phyloP scores from a whole-genome alignment of 2,329 filamentous ascomycete species.

The Diaporthe vaccinii region DNA sequence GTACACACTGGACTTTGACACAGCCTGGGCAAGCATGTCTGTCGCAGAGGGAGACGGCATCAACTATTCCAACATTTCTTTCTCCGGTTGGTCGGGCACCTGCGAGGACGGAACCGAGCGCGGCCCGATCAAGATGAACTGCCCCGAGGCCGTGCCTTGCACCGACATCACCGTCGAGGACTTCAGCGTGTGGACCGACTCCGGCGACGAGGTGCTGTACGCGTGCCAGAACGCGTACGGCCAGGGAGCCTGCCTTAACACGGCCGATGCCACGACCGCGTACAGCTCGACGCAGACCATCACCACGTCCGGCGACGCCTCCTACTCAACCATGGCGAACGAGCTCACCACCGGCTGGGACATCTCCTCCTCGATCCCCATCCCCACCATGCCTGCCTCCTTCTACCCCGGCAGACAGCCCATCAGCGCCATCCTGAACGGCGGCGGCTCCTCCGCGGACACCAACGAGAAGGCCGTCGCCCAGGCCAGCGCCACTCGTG shows the following conservation, averaged over 20 bases:
- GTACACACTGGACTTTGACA: slow-evolving; percentile 69
- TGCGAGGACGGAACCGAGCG: slow-evolving; percentile 62
- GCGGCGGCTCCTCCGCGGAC: slow-evolving; percentile 9
- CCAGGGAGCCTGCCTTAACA: slow-evolving; percentile 42
- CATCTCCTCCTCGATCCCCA: slow-evolving; percentile 36
- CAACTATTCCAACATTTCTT: slow-evolving; percentile 64
- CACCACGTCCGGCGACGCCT: slow-evolving; percentile 40
- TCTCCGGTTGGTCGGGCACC: slow-evolving; percentile 69
- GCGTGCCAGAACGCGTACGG: slow-evolving; percentile 44
- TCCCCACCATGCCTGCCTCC: slow-evolving; percentile 39
- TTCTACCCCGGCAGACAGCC: slow-evolving; percentile 39
- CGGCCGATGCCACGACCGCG: slow-evolving; percentile 35
- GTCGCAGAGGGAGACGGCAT: slow-evolving; percentile 61
- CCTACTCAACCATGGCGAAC: slow-evolving; percentile 43
- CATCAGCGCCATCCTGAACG: slow-evolving; percentile 38
- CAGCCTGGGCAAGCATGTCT: slow-evolving; percentile 58
- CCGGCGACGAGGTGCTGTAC: slow-evolving; percentile 51
- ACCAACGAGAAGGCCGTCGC: slow-evolving; percentile 15
- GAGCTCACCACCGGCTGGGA: slow-evolving; percentile 37
- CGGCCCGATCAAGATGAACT: slow-evolving; percentile 66
- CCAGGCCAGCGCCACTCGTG: not conserved
- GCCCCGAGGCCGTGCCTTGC: slow-evolving; percentile 65
- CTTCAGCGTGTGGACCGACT: slow-evolving; percentile 66
- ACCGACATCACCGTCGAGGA: slow-evolving; percentile 63
- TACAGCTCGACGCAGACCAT: slow-evolving; percentile 43